A percentile compares a stretch with the other conserved stretches of the same genome.
Conservation (phyloP, 164 flowering plant genomes). For the Vitis labrusca region DNA sequence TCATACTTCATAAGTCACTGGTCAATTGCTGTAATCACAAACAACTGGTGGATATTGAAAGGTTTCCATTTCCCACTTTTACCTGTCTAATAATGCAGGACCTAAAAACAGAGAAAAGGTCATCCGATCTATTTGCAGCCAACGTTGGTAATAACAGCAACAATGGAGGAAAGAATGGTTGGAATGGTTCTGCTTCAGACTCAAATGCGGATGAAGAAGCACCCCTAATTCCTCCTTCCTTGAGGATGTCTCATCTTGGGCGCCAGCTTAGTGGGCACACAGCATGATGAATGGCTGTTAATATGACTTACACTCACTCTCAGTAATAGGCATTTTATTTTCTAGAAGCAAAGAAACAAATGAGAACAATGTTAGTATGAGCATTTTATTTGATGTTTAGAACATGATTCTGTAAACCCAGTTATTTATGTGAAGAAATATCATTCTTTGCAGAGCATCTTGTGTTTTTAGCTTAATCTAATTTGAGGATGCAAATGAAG, state of each 20-base stretch:
- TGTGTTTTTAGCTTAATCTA: background rate
- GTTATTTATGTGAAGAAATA: background rate
- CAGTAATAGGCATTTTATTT: background rate
- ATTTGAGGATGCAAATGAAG: too few species aligned
- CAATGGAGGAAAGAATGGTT: slow-evolving; percentile 29
- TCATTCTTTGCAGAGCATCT: slow-evolving; percentile 1
- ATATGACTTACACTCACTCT: too few species aligned
- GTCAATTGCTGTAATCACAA: too few species aligned
- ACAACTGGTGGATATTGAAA: too few species aligned
- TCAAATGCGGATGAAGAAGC: slow-evolving; percentile 69
- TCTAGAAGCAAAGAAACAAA: background rate
- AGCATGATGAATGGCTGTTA: slow-evolving; percentile 17
- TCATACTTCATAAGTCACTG: too few species aligned
- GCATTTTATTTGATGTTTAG: too few species aligned
- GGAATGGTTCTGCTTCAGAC: slow-evolving; percentile 34
- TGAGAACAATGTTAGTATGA: background rate
- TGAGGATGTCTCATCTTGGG: slow-evolving; percentile 73
- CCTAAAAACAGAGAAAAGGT: slow-evolving; percentile 82
- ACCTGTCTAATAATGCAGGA: slow-evolving; percentile 40
- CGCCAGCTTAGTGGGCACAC: slow-evolving; percentile 55
- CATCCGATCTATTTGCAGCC: slow-evolving; percentile 53
- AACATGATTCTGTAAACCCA: too few species aligned
- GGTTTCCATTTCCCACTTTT: background rate
- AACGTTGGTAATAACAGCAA: slow-evolving; percentile 30
- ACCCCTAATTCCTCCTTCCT: slow-evolving; percentile 59